Evolutionary conservation across 805 yeast genomes (phyloP).

Genomic region (Peterozyma xylosa): DNA sequence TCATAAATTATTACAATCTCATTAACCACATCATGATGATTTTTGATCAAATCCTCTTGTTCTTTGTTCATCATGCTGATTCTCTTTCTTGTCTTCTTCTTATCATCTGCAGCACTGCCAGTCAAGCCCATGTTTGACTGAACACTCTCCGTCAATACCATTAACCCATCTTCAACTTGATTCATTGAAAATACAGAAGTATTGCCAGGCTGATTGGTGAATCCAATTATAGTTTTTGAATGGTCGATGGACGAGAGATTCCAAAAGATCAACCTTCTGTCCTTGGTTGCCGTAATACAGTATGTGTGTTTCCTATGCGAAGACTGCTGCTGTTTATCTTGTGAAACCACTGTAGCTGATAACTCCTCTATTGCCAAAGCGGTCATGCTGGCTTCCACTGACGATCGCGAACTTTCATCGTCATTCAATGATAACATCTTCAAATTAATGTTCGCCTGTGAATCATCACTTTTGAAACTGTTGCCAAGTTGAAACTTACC

Average conservation of each 20-base stretch:
- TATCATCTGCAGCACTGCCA: not conserved
- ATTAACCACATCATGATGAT: conserved; percentile 44
- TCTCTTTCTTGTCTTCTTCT: conserved; percentile 9
- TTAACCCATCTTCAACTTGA: conserved; percentile 22
- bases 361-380: conserved; percentile 12
- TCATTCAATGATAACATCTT: conserved; percentile 11
- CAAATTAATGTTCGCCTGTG: conserved; percentile 14
- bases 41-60: conserved; percentile 33
- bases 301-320: conserved; percentile 12
- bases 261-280: conserved; percentile 27
- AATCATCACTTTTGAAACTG: not conserved
- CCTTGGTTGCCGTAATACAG: conserved; percentile 9
- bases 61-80: conserved; percentile 23
- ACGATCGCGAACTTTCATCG: conserved; percentile 14
- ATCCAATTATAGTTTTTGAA: conserved; percentile 23
- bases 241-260: conserved; percentile 21
- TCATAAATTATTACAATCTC: conserved; percentile 42
- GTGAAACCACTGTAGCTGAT: not conserved
- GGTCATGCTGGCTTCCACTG: conserved; percentile 17
- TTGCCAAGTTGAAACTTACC: conserved; percentile 49
- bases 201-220: not conserved
- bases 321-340: conserved; percentile 1
- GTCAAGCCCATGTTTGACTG: conserved; percentile 5
- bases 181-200: not conserved
- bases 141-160: conserved; percentile 30